Evolutionary conservation across 768 basidiomycete species (phyloP).

Genomic region (Collybia nuda): DNA sequence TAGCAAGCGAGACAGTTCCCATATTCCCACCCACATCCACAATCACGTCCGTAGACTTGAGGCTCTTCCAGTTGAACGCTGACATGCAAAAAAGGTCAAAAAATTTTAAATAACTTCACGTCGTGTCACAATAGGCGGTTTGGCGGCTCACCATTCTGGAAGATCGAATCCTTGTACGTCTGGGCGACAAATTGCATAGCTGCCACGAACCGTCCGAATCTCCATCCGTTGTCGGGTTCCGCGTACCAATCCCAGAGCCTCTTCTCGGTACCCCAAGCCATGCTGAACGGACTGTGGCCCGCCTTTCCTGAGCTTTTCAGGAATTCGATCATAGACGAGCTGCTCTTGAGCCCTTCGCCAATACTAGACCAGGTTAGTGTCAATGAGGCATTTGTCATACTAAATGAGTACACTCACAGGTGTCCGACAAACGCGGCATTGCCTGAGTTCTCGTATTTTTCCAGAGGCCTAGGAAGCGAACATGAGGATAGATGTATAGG

Average conservation of each 20-base stretch:
- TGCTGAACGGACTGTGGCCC: slow-evolving; percentile 21
- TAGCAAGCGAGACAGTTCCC: slow-evolving; percentile 26
- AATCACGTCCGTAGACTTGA: slow-evolving; percentile 16
- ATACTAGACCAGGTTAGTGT: slow-evolving; percentile 9
- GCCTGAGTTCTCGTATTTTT: slow-evolving; percentile 14
- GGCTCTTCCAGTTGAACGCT: slow-evolving; percentile 17
- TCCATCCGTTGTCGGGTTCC: slow-evolving; percentile 25
- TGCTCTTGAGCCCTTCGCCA: slow-evolving; percentile 20
- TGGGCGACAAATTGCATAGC: slow-evolving; percentile 22
- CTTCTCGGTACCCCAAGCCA: slow-evolving; percentile 19
- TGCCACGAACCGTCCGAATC: slow-evolving; percentile 23
- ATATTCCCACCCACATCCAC: slow-evolving; percentile 37
- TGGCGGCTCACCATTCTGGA: slow-evolving; percentile 15
- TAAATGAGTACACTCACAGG: slow-evolving; percentile 7
- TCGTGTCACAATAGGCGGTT: neutral
- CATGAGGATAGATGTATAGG: neutral
- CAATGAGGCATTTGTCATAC: neutral
- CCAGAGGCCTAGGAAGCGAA: slow-evolving; percentile 12
- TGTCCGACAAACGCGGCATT: slow-evolving; percentile 15
- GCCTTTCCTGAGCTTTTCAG: slow-evolving; percentile 13
- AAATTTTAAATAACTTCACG: too few relatives aligned
- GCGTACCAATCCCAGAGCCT: slow-evolving; percentile 31
- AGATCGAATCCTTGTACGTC: slow-evolving; percentile 15
- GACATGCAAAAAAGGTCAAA: neutral
- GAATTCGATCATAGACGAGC: slow-evolving; percentile 15